phyloP scores from a whole-genome alignment of 129 eudicot genomes.

The Daucus carota region DH1_v3.0 NC_030384.2:49686501-49687000 shows the following conservation, averaged over 20 bases:
- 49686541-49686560: conserved; percentile 27
- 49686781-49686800: not conserved
- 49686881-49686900: too few species aligned
- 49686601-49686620: conserved; percentile 20
- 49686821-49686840: too few species aligned
- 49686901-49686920: too few species aligned
- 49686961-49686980: too few species aligned
- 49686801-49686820: not conserved
- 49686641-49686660: not conserved
- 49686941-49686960: too few species aligned
- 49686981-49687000: too few species aligned
- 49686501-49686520: conserved; percentile 13
- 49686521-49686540: conserved; percentile 17
- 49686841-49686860: too few species aligned
- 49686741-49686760: not conserved
- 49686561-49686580: conserved; percentile 9
- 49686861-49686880: too few species aligned
- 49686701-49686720: not conserved
- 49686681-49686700: not conserved
- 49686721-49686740: conserved; percentile 1
- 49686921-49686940: too few species aligned
- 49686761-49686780: not conserved
- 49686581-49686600: conserved; percentile 20
- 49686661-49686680: not conserved
- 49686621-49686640: not conserved